These are phyloP conservation scores for Saccharomyces hybrid DNA, from an alignment of 1,139 yeast genomes.

Conservation along the genomic window DNA sequence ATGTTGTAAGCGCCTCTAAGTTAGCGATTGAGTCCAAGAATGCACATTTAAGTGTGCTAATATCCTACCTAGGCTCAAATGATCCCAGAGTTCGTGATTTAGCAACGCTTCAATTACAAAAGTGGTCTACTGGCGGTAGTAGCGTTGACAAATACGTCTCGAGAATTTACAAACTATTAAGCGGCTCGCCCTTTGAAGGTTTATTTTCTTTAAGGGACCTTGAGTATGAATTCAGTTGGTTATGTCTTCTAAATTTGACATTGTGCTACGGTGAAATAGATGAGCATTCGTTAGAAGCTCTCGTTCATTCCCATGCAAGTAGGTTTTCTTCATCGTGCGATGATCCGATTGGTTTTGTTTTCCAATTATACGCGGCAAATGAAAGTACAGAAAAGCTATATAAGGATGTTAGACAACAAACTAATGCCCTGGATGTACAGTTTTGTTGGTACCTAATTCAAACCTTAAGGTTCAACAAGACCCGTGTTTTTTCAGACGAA, in stretches of 20 bases:
- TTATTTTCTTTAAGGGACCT: constrained; percentile 27
- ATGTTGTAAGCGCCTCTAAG: constrained; percentile 54
- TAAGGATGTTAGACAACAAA: constrained; percentile 14
- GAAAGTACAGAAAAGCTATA: constrained; percentile 25
- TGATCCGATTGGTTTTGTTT: constrained; percentile 32
- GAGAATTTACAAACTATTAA: constrained; percentile 56
- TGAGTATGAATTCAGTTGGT: constrained; percentile 55
- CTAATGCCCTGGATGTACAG: constrained; percentile 31
- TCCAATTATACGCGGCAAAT: constrained; percentile 40
- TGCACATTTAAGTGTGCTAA: constrained; percentile 58
- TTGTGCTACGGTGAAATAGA: constrained; percentile 55
- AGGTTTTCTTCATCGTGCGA: constrained; percentile 29
- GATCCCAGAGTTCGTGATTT: constrained; percentile 47
- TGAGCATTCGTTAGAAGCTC: constrained; percentile 32
- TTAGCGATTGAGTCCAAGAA: constrained; percentile 53
- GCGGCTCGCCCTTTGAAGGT: constrained; percentile 45
- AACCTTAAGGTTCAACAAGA: constrained; percentile 33
- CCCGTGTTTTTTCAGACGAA: constrained; percentile 31
- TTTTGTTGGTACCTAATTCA: constrained; percentile 52
- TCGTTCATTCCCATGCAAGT: constrained; percentile 24
- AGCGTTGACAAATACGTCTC: constrained; percentile 36
- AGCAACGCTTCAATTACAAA: constrained; percentile 55
- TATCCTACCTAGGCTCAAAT: constrained; percentile 71
- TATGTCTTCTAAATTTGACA: constrained; percentile 48
- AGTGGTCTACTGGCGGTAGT: constrained; percentile 44